These are phyloP conservation scores for thale cress (Arabidopsis thaliana) DNA, from an alignment of 345 rosid species.

Conservation along the genomic window DNA sequence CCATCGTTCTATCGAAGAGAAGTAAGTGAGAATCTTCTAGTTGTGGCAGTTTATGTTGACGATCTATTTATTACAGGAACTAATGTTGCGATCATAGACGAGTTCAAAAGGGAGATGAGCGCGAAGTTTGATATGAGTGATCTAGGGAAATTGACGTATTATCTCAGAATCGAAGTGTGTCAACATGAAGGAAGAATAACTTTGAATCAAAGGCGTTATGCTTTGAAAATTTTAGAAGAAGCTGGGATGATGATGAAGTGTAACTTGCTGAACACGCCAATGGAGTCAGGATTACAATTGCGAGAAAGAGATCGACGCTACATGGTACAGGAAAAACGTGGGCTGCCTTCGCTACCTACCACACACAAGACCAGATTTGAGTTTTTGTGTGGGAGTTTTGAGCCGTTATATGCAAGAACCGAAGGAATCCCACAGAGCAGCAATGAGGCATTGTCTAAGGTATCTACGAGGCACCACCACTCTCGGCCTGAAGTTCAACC, in stretches of 20 bases:
- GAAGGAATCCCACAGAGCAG: background rate
- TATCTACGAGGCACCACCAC: background rate
- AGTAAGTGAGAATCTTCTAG: rapidly evolving
- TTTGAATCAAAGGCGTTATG: background rate
- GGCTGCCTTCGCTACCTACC: background rate
- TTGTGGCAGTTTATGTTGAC: background rate
- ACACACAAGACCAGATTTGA: background rate
- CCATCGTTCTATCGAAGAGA: background rate
- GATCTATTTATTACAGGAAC: background rate
- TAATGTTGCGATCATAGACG: no score
- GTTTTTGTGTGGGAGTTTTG: background rate
- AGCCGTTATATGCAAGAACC: background rate
- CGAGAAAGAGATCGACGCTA: background rate
- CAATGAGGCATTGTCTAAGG: background rate
- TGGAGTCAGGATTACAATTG: background rate
- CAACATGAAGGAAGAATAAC: background rate
- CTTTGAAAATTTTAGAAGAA: background rate
- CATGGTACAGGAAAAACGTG: background rate
- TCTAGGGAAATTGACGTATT: background rate
- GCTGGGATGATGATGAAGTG: background rate
- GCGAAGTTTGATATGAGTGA: background rate
- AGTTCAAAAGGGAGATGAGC: no score
- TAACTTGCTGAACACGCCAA: background rate
- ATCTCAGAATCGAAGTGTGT: background rate
- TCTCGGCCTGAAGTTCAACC: rapidly evolving